Percentiles rank a stretch among this genome's conserved stretches.
These are phyloP conservation scores for Arachnopeziza araneosa DNA, from an alignment of 2,329 filamentous ascomycete species.

Conservation along the genomic window DNA sequence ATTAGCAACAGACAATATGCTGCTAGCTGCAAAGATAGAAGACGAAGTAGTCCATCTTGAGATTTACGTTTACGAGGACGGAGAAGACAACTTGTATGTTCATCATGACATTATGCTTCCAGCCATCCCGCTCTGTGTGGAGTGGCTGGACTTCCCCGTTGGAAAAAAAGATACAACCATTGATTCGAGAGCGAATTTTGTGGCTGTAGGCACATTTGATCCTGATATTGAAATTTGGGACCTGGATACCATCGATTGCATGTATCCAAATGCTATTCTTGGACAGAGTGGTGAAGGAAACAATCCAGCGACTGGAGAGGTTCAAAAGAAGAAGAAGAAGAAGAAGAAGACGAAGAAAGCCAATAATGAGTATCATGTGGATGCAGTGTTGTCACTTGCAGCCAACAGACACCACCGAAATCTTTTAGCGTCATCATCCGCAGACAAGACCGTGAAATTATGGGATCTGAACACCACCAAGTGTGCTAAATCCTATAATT, in stretches of 20 bases:
- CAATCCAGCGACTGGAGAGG: conserved; percentile 43
- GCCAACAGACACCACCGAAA: conserved; percentile 93
- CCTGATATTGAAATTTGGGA: conserved; percentile 99
- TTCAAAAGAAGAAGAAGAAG: conserved; percentile 62
- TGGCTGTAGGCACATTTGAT: conserved; percentile 94
- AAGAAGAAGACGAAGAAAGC: conserved; percentile 86
- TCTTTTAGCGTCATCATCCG: conserved; percentile 87
- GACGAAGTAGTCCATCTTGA: conserved; percentile 96
- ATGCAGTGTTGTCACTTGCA: conserved; percentile 84
- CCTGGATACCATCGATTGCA: conserved; percentile 89
- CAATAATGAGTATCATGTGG: conserved; percentile 90
- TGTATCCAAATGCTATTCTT: conserved; percentile 96
- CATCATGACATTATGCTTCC: conserved; percentile 99
- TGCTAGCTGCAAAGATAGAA: conserved; percentile 89
- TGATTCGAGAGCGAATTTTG: conserved; percentile 76
- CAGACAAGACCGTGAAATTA: conserved; percentile 94
- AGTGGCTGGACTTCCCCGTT: conserved; percentile 93
- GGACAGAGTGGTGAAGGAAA: conserved; percentile 58
- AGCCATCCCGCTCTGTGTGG: conserved; percentile 88
- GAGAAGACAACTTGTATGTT: conserved; percentile 93
- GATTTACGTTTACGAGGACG: conserved; percentile 95
- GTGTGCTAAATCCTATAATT: conserved; percentile 91
- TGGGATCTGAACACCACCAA: conserved; percentile 92
- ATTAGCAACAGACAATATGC: conserved; percentile 83
- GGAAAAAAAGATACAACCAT: conserved; percentile 59